Percentiles rank a stretch among this genome's conserved stretches.
These are phyloP conservation scores for Aspergillus novofumigatus DNA, from an alignment of 2,329 filamentous ascomycete species.

Conservation along the genomic window DNA sequence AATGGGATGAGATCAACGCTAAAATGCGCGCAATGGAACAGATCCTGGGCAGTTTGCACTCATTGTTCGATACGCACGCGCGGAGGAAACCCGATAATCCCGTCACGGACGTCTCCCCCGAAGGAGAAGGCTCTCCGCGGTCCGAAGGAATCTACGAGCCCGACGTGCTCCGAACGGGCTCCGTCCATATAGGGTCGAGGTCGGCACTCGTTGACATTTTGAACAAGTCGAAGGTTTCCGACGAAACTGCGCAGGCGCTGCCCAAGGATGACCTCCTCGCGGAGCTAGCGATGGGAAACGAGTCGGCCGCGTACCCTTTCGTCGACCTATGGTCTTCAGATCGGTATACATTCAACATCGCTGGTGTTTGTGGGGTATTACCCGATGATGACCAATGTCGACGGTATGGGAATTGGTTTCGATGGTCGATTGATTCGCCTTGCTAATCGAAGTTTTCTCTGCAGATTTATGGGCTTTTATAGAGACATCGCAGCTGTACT, in stretches of 20 bases:
- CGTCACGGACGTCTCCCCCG: slow-evolving; percentile 4
- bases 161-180: slow-evolving; percentile 44
- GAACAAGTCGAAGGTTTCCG: slow-evolving; percentile 41
- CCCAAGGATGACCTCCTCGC: slow-evolving; percentile 56
- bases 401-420: slow-evolving; percentile 16
- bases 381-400: slow-evolving; percentile 52
- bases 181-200: slow-evolving; percentile 54
- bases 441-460: slow-evolving; percentile 3
- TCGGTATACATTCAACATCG: slow-evolving; percentile 51
- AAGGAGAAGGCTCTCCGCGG: slow-evolving; percentile 15
- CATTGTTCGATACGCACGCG: slow-evolving; percentile 26
- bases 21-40: slow-evolving; percentile 35
- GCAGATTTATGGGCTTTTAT: slow-evolving; percentile 51
- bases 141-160: slow-evolving; percentile 27
- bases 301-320: slow-evolving; percentile 58
- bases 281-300: slow-evolving; percentile 57
- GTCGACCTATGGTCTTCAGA: slow-evolving; percentile 61
- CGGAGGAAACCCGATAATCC: slow-evolving; percentile 15
- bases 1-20: slow-evolving; percentile 34
- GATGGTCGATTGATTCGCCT: not conserved
- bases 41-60: slow-evolving; percentile 28
- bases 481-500: slow-evolving; percentile 54
- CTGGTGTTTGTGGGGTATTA: slow-evolving; percentile 52
- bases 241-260: slow-evolving; percentile 45
- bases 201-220: slow-evolving; percentile 56